Evolutionary conservation across 495 filamentous ascomycete species (phyloP).

Genomic region (Aspergillus bridgeri): DNA sequence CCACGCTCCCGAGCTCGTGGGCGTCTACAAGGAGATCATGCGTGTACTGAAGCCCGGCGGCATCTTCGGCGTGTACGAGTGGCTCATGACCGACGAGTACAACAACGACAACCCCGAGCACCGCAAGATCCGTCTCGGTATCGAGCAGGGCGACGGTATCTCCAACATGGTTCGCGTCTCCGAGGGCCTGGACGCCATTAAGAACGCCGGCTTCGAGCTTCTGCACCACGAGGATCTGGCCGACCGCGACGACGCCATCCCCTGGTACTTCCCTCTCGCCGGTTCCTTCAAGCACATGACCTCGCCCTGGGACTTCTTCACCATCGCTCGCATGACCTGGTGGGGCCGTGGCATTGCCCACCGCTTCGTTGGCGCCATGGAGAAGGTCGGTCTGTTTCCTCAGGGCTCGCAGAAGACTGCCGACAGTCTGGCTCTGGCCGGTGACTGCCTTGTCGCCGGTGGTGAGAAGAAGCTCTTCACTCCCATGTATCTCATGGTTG

Average conservation of each 20-base stretch:
- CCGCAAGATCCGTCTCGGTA: conserved; percentile 87
- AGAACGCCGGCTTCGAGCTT: conserved; percentile 84
- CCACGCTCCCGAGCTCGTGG: conserved; percentile 91
- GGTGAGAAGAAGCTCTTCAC: conserved; percentile 93
- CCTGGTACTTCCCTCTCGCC: conserved; percentile 95
- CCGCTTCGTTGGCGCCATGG: conserved; percentile 73
- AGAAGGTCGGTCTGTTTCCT: conserved; percentile 73
- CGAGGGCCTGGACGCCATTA: conserved; percentile 80
- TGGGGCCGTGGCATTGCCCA: conserved; percentile 73
- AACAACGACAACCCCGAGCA: conserved; percentile 86
- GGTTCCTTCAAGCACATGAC: conserved; percentile 80
- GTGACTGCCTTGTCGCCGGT: conserved; percentile 85
- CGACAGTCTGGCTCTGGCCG: conserved; percentile 77
- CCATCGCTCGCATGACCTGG: conserved; percentile 88
- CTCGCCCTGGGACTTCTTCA: conserved; percentile 74
- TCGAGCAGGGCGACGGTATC: conserved; percentile 96
- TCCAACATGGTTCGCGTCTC: conserved; percentile 95
- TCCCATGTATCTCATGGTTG: conserved; percentile 99
- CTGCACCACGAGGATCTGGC: conserved; percentile 88
- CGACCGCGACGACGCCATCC: conserved; percentile 68
- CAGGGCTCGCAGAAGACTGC: conserved; percentile 92
- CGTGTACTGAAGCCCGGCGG: conserved; percentile 95
- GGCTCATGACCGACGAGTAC: conserved; percentile 97
- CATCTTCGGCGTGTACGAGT: conserved; percentile 96
- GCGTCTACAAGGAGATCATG: conserved; percentile 91